A percentile compares a stretch with the other conserved stretches of the same genome.
These are phyloP conservation scores for Musa balbisiana DNA, from an alignment of 202 grass and related monocot genomes.

Conservation along the genomic window DNA sequence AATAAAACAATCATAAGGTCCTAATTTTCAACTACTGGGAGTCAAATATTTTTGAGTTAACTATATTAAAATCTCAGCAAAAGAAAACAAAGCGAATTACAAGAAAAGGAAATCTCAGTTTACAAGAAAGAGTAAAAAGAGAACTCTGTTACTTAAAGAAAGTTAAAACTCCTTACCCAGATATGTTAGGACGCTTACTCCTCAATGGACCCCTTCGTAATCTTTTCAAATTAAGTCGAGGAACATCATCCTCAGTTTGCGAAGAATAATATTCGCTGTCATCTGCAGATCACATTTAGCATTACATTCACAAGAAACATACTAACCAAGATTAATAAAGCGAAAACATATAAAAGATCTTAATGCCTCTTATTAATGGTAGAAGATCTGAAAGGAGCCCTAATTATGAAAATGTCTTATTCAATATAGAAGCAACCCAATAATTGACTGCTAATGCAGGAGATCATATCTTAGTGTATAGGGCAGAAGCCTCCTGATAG, in stretches of 20 bases:
- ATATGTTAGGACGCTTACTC: background rate
- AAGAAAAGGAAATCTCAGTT: background rate
- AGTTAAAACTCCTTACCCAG: background rate
- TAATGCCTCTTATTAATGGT: background rate
- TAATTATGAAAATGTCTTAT: background rate
- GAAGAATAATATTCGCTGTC: constrained; percentile 17
- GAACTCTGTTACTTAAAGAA: background rate
- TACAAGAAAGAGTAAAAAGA: background rate
- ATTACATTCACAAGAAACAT: background rate
- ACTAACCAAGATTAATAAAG: background rate
- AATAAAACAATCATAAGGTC: background rate
- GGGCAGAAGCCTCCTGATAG: too few relatives aligned
- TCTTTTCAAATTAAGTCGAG: constrained; percentile 27
- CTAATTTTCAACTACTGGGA: background rate
- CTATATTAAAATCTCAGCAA: background rate
- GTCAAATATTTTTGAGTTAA: background rate
- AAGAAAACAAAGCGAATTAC: too few relatives aligned
- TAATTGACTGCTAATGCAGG: too few relatives aligned
- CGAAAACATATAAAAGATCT: too few relatives aligned
- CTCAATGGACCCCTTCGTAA: constrained; percentile 28
- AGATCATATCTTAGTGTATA: too few relatives aligned
- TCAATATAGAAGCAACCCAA: too few relatives aligned
- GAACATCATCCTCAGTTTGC: constrained; percentile 17
- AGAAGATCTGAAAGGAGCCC: background rate
- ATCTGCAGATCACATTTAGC: constrained; percentile 29